A percentile compares a stretch with the other conserved stretches of the same genome.
Conservation (phyloP, 2,329 filamentous ascomycete genomes). For the Aureobasidium leucospermi region DNA sequence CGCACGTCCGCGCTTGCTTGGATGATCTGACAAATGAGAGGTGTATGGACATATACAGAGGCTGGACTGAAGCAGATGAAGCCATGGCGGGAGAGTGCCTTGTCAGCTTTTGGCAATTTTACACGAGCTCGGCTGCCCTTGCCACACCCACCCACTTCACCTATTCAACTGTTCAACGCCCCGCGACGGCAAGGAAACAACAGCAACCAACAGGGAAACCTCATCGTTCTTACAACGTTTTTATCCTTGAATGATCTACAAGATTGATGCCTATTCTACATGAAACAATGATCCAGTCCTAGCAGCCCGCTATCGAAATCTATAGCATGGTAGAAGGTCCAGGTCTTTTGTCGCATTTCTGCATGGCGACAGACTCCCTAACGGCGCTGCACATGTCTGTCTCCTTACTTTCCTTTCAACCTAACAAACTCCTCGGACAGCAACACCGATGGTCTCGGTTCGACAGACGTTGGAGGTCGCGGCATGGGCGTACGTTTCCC, state of each 20-base stretch:
- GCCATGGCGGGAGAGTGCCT: too few relatives aligned
- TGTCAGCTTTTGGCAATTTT: not conserved
- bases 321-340: not conserved
- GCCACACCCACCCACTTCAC: not conserved
- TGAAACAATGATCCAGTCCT: not conserved
- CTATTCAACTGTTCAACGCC: not conserved
- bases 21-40: too few relatives aligned
- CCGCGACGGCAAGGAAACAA: not conserved
- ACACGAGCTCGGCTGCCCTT: conserved; percentile 4
- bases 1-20: too few relatives aligned
- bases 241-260: not conserved
- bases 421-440: not conserved
- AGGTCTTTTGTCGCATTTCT: not conserved
- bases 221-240: not conserved
- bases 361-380: not conserved
- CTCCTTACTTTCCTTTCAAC: not conserved
- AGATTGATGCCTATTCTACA: not conserved
- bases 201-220: not conserved
- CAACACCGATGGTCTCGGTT: not conserved
- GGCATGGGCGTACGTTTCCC: not conserved
- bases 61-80: too few relatives aligned
- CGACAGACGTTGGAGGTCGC: not conserved
- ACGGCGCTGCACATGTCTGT: not conserved
- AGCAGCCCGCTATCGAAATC: not conserved
- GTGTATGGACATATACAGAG: too few relatives aligned